These are phyloP conservation scores for Astraeus odoratus DNA, from an alignment of 768 basidiomycete species.

Conservation along the genomic window DNA sequence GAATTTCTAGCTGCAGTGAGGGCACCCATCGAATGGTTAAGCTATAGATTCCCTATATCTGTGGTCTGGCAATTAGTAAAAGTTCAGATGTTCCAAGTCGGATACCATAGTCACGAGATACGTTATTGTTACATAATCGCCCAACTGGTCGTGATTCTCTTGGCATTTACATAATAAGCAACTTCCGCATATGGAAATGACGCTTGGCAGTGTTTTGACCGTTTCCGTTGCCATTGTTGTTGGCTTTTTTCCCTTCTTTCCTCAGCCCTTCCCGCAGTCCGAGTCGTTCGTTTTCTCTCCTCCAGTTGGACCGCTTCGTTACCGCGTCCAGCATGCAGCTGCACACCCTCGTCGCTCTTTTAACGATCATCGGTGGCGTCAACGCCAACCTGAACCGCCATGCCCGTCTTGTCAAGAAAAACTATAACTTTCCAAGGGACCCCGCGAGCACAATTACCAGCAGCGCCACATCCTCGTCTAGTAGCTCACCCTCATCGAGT, in stretches of 20 bases:
- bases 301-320: slow-evolving; percentile 4
- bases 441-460: slow-evolving; percentile 1
- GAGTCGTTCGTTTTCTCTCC: slow-evolving; percentile 8
- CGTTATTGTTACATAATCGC: too few relatives aligned
- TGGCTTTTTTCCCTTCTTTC: background rate
- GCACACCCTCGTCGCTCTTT: slow-evolving; percentile 38
- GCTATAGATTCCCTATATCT: too few relatives aligned
- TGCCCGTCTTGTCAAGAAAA: slow-evolving; percentile 32
- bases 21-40: too few relatives aligned
- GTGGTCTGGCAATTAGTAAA: too few relatives aligned
- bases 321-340: slow-evolving; percentile 34
- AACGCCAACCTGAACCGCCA: slow-evolving; percentile 37
- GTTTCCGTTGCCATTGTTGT: background rate
- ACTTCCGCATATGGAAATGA: background rate
- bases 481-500: slow-evolving; percentile 4
- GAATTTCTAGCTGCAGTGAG: too few relatives aligned
- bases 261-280: background rate
- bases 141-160: too few relatives aligned
- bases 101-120: too few relatives aligned
- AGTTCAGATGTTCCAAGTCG: too few relatives aligned
- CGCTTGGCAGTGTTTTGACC: background rate
- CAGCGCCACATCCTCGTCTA: slow-evolving; percentile 3
- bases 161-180: too few relatives aligned
- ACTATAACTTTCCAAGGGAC: slow-evolving; percentile 13
- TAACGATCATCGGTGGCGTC: slow-evolving; percentile 32